A percentile compares a stretch with the other conserved stretches of the same genome.
phyloP scores from a whole-genome alignment of 148 eudicot genomes.

The Polygonum aviculare region DNA sequence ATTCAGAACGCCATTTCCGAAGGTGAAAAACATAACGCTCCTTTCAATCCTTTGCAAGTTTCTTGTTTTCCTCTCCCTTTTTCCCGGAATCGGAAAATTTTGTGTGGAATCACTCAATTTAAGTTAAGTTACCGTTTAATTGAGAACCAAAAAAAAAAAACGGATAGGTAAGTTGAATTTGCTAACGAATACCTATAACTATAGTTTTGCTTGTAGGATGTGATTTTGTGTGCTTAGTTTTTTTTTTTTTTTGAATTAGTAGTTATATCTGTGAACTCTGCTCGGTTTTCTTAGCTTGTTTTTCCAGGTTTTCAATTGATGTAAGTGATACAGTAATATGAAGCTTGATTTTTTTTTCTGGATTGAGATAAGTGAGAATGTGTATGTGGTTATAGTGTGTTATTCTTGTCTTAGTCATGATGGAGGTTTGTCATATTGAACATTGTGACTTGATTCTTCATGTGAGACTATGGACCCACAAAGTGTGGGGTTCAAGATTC shows the following conservation, averaged over 20 bases:
- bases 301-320: background rate
- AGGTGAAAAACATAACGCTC: constrained; percentile 26
- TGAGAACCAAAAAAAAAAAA: background rate
- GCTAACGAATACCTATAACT: too few relatives aligned
- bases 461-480: background rate
- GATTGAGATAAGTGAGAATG: background rate
- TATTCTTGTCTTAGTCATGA: background rate
- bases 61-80: background rate
- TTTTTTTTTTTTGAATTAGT: background rate
- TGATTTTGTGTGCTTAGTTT: background rate
- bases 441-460: background rate
- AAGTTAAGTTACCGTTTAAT: background rate
- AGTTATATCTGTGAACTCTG: background rate
- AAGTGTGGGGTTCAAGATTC: background rate
- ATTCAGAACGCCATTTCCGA: constrained; percentile 81
- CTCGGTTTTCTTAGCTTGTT: background rate
- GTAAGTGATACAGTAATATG: background rate
- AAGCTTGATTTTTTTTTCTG: background rate
- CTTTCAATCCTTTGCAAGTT: background rate
- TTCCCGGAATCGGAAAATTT: background rate
- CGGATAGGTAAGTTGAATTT: background rate
- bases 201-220: background rate
- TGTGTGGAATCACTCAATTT: background rate
- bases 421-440: constrained; percentile 3
- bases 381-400: background rate